phyloP scores from a whole-genome alignment of 805 yeast species.

The Nakazawaea pomicola region DNA sequence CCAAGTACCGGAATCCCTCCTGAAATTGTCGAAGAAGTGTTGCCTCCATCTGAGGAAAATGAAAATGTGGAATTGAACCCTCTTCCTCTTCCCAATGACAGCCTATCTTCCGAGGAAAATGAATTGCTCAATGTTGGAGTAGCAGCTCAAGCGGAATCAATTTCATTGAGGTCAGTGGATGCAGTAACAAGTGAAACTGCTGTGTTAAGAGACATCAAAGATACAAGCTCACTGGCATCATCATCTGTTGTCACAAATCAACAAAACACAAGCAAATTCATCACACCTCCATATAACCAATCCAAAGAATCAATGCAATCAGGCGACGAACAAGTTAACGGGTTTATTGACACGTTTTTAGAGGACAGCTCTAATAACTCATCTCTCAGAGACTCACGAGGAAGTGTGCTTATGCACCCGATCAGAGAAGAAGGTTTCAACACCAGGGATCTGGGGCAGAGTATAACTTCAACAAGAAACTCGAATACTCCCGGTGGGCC shows the following conservation, averaged over 20 bases:
- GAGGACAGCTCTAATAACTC: conserved; percentile 12
- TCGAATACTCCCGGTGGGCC: conserved; percentile 3
- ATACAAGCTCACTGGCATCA: conserved; percentile 6
- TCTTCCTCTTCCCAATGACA: too few species aligned
- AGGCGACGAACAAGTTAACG: conserved; percentile 9
- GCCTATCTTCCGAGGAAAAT: too few species aligned
- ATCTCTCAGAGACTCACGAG: conserved; percentile 1
- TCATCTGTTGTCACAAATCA: too few species aligned
- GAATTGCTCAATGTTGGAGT: neutral
- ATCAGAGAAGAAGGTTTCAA: neutral
- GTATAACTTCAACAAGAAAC: neutral
- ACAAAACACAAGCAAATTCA: too few species aligned
- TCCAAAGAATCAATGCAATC: conserved; percentile 9
- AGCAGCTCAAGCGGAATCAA: conserved; percentile 4
- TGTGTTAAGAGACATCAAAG: conserved; percentile 1
- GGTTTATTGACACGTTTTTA: conserved; percentile 10
- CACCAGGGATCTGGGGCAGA: too few species aligned
- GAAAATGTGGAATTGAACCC: neutral
- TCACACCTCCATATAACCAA: too few species aligned
- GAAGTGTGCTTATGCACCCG: neutral
- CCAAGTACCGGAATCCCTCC: too few species aligned
- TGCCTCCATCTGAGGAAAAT: neutral
- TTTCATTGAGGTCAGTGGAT: conserved; percentile 3
- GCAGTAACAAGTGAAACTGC: conserved; percentile 5
- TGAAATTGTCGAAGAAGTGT: too few species aligned